These are phyloP conservation scores for Neurospora pannonica DNA, from an alignment of 495 filamentous ascomycete genomes.

Conservation along the genomic window DNA sequence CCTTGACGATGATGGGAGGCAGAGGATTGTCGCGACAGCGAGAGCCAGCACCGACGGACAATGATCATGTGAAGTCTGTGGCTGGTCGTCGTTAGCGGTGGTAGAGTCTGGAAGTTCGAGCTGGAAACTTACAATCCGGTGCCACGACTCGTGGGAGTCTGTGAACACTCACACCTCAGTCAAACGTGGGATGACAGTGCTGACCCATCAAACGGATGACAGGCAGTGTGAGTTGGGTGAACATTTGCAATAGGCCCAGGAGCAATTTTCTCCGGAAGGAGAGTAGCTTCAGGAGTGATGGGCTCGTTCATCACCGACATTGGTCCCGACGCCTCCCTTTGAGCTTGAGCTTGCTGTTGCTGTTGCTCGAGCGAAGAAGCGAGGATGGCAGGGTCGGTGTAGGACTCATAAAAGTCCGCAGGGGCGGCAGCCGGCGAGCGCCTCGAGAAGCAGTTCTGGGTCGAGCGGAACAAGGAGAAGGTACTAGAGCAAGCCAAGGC, in stretches of 20 bases:
- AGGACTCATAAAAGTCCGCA: not conserved
- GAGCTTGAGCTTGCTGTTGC: not conserved
- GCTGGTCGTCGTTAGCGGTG: not conserved
- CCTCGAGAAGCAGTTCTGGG: not conserved
- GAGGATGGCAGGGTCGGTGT: not conserved
- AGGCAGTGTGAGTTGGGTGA: too few species aligned
- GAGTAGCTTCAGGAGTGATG: conserved; percentile 10
- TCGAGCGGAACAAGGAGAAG: not conserved
- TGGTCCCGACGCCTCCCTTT: not conserved
- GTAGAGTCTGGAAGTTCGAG: not conserved
- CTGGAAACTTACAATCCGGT: not conserved
- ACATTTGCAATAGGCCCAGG: too few species aligned
- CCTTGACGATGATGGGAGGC: conserved; percentile 65
- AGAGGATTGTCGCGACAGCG: conserved; percentile 70
- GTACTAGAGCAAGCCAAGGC: not conserved
- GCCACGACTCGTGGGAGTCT: too few species aligned
- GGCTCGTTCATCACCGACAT: conserved; percentile 7
- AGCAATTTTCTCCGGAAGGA: too few species aligned
- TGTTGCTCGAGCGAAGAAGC: not conserved
- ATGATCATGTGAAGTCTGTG: not conserved
- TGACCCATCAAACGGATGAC: too few species aligned
- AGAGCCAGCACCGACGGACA: conserved; percentile 55
- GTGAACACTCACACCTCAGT: too few species aligned
- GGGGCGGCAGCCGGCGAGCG: not conserved
- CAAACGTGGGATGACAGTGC: too few species aligned